Evolutionary conservation across 345 rosid species (phyloP).

Genomic region (Citrus sp.): DNA sequence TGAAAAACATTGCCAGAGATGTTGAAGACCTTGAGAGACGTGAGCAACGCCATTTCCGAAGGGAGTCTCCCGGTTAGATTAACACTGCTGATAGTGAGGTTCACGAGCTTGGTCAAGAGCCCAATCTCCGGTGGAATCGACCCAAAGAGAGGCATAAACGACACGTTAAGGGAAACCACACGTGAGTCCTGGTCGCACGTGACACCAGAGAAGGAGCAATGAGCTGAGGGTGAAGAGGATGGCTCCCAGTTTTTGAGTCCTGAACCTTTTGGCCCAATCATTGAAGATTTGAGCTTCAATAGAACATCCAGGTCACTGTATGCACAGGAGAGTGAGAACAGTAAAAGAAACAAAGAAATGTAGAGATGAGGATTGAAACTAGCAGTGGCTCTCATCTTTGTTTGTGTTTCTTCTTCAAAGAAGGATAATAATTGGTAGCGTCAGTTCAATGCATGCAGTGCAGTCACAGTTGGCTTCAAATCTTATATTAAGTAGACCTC

Average conservation of each 20-base stretch:
- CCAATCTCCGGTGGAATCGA: constrained; percentile 72
- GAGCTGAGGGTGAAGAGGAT: constrained; percentile 44
- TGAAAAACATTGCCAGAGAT: constrained; percentile 54
- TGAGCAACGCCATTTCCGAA: constrained; percentile 48
- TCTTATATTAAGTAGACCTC: constrained; percentile 26
- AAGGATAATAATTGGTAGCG: constrained; percentile 18
- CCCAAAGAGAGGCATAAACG: constrained; percentile 48
- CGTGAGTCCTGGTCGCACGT: constrained; percentile 47
- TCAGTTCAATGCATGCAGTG: constrained; percentile 34
- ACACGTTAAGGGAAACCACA: constrained; percentile 60
- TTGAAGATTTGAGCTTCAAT: constrained; percentile 57
- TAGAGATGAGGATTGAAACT: constrained; percentile 7
- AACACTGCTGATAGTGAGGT: constrained; percentile 46
- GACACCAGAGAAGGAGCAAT: constrained; percentile 87
- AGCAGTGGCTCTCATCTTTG: constrained; percentile 24
- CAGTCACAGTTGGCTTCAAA: constrained; percentile 7
- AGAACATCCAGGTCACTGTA: constrained; percentile 56
- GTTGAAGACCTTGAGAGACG: constrained; percentile 53
- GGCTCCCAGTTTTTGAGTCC: constrained; percentile 70
- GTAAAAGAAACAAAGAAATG: constrained; percentile 19
- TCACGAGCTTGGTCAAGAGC: constrained; percentile 46
- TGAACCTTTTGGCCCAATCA: constrained; percentile 46
- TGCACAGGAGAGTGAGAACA: constrained; percentile 25
- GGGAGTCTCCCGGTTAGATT: constrained; percentile 67
- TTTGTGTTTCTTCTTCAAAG: background rate